phyloP scores from a whole-genome alignment of 495 filamentous ascomycete genomes.

The Acidomyces sp. region DNA sequence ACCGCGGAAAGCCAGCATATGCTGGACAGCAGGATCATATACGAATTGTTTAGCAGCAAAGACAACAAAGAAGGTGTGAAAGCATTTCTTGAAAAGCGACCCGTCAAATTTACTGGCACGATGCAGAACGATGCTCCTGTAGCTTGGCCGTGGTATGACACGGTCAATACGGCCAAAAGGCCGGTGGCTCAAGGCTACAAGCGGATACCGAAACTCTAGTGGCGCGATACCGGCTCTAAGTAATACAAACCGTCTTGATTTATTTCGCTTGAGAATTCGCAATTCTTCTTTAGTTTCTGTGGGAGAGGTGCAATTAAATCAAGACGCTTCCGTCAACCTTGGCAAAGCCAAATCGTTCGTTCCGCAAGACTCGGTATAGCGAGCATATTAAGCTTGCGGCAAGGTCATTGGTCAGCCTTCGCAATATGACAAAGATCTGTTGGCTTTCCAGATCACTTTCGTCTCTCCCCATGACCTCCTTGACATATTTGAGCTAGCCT shows the following conservation, averaged over 20 bases:
- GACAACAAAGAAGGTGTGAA: constrained; percentile 32
- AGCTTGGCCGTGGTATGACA: constrained; percentile 39
- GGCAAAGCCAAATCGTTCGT: too few relatives aligned
- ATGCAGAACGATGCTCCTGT: constrained; percentile 34
- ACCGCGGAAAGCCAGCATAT: constrained; percentile 45
- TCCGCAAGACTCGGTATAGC: too few relatives aligned
- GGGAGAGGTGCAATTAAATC: too few relatives aligned
- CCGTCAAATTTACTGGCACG: constrained; percentile 39
- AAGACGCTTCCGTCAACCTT: too few relatives aligned
- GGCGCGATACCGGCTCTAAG: neutral
- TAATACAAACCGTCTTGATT: neutral
- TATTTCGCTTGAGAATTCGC: too few relatives aligned
- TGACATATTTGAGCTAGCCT: too few relatives aligned
- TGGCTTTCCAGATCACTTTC: too few relatives aligned
- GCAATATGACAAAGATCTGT: too few relatives aligned
- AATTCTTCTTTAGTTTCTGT: too few relatives aligned
- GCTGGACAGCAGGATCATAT: constrained; percentile 44
- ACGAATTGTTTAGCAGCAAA: constrained; percentile 37
- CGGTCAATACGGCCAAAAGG: constrained; percentile 22
- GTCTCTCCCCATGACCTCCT: too few relatives aligned
- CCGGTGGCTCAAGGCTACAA: constrained; percentile 17
- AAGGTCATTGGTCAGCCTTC: too few relatives aligned
- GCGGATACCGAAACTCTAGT: constrained; percentile 23
- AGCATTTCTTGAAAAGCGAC: constrained; percentile 32
- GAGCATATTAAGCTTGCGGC: too few relatives aligned